Base-by-base conservation (phyloP, 1,284 basidiomycete species). In the Rhodotorula sp. region DNA sequence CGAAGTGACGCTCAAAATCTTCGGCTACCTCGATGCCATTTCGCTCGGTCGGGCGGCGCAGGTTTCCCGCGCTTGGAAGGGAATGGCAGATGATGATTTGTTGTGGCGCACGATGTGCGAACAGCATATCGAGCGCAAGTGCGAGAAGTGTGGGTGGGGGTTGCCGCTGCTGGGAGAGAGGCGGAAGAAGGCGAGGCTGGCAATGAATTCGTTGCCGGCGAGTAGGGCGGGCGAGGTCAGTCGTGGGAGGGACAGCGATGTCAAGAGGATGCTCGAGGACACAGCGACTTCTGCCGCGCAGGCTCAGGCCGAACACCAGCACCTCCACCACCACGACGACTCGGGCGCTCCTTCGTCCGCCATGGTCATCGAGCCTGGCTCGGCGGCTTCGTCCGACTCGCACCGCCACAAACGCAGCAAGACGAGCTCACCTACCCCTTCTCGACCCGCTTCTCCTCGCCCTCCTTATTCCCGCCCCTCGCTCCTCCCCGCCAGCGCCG, bases 81-180 rank as follows among this genome's bases (percentile, higher is more conserved):
- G 82, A 48, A 87, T 99, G 2, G 95, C 95, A 1, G 95, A 99
- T 81, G 95, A 99, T 79, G 92, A 99, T 77, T 84, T 95, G 54
- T 86, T 99, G 62, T 99, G 95, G 95, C 86, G 90, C 54, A 89
- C 89, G 48, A 99, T 99, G 82, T 99, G 96, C 80, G 93, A 97
- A 78, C 95, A 99, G 80, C 95, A 99, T 76, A 99, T 99, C 67
- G 96, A 96, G 59, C 88, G 94, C 78, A 96, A 95, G 79, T 99
- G 95, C 78, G 87, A 87, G 75, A 98, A 97, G 81, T 99, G 95
- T 77, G 95, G 95, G 10, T 99, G 96, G 95, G 94, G 94, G 24
- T 83, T 99, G 50, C 95, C 95, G 4, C 84, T 97, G 34, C 84
- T 99, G 40, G 92, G 96, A 78, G 88, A 87, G 77, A 86, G 86